Evolutionary conservation across 1,284 basidiomycete genomes (phyloP).

Genomic region (Trametes sp.): DNA sequence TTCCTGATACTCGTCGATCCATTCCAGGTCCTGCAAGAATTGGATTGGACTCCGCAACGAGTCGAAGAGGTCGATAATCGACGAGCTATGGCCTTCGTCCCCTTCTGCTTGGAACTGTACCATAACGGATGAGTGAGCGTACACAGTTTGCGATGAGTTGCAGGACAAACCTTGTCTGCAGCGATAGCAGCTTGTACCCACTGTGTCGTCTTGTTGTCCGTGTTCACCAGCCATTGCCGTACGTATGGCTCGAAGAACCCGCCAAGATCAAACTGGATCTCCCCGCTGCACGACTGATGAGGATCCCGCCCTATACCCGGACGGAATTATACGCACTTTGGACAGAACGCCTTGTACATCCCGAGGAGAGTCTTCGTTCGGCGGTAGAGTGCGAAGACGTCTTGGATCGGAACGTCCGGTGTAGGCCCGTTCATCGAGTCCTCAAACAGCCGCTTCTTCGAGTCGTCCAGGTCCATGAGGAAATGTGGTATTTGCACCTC

Average conservation of each 20-base stretch:
- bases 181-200: constrained; percentile 95
- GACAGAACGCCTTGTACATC: constrained; percentile 85
- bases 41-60: constrained; percentile 91
- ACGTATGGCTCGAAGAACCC: constrained; percentile 91
- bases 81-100: constrained; percentile 89
- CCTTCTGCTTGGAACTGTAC: constrained; percentile 86
- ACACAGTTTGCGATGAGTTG: too few species aligned
- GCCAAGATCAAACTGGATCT: constrained; percentile 71
- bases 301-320: background rate
- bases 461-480: constrained; percentile 78
- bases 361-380: constrained; percentile 75
- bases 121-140: background rate
- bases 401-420: constrained; percentile 84
- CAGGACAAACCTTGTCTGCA: constrained; percentile 77
- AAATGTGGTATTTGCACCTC: constrained; percentile 80
- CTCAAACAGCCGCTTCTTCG: constrained; percentile 75
- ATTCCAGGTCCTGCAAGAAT: constrained; percentile 89
- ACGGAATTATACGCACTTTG: constrained; percentile 58
- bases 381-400: constrained; percentile 88
- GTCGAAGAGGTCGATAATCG: constrained; percentile 95
- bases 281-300: constrained; percentile 49
- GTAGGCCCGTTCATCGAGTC: constrained; percentile 82
- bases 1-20: constrained; percentile 91
- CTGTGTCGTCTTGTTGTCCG: constrained; percentile 88
- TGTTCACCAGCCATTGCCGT: constrained; percentile 89